phyloP scores from a whole-genome alignment of 495 filamentous ascomycete genomes.

The Beverwykella pulmonaria region DNA sequence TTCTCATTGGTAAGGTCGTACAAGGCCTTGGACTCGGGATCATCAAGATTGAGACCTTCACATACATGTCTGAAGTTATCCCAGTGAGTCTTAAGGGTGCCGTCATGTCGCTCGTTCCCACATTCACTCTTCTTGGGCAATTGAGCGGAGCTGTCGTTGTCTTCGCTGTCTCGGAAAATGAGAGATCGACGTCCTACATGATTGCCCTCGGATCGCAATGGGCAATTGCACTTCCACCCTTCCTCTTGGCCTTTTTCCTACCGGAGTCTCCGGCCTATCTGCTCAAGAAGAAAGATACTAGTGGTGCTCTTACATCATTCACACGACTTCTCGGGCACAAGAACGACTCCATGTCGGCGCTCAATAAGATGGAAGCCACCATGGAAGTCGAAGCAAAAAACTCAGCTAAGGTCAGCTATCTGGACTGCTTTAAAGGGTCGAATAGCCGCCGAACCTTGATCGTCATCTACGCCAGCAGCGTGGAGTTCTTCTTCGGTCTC shows the following conservation, averaged over 20 bases:
- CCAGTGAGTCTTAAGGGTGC: conserved; percentile 11
- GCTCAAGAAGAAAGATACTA: conserved; percentile 2
- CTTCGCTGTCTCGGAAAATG: neutral
- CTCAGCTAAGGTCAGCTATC: conserved; percentile 7
- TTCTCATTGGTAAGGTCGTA: conserved; percentile 22
- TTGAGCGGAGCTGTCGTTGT: conserved; percentile 20
- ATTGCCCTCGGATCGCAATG: conserved; percentile 21
- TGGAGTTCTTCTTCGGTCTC: conserved; percentile 19
- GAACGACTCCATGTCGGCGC: conserved; percentile 6
- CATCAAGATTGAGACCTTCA: conserved; percentile 26
- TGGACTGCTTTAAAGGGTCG: conserved; percentile 18
- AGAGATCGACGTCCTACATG: conserved; percentile 4
- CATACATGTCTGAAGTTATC: conserved; percentile 27
- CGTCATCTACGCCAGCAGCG: conserved; percentile 14
- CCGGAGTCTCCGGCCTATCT: conserved; percentile 26
- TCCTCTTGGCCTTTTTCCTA: conserved; percentile 13
- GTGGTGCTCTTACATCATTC: conserved; percentile 14
- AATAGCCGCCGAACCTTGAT: conserved; percentile 24
- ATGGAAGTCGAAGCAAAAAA: conserved; percentile 22
- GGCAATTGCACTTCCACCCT: neutral
- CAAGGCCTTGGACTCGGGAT: conserved; percentile 15
- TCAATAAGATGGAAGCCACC: neutral
- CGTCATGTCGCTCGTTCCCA: conserved; percentile 16
- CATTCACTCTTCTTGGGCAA: conserved; percentile 26
- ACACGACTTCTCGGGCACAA: conserved; percentile 14